Conservation (phyloP, 768 basidiomycete species). For the Tylopilus intermedius region DNA sequence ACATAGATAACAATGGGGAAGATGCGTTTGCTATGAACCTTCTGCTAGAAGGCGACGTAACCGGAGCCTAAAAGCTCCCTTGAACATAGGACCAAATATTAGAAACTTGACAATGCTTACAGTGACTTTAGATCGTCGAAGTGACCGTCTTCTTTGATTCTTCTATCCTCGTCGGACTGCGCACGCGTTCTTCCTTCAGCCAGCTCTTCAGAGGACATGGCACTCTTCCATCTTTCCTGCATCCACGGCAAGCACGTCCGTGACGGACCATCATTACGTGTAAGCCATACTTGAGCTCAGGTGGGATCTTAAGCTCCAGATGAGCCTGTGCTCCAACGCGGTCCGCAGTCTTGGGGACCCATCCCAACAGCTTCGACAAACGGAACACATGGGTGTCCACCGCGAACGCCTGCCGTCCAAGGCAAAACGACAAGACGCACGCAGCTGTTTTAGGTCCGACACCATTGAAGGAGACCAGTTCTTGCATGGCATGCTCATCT, state of each 20-base stretch:
- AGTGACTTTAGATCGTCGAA: neutral
- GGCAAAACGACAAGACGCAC: conserved; percentile 56
- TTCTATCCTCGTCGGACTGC: conserved; percentile 16
- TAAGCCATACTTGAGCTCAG: conserved; percentile 50
- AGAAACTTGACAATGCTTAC: neutral
- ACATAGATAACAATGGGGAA: conserved; percentile 5
- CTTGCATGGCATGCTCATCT: conserved; percentile 52
- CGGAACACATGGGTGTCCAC: conserved; percentile 64
- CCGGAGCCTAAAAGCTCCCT: neutral
- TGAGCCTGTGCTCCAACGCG: conserved; percentile 53
- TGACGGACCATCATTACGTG: conserved; percentile 59
- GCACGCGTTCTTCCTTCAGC: conserved; percentile 25
- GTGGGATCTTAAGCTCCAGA: conserved; percentile 47
- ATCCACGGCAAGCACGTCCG: conserved; percentile 51
- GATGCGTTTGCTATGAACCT: conserved; percentile 3
- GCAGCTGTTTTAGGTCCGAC: conserved; percentile 64
- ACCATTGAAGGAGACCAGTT: conserved; percentile 51
- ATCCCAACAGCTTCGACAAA: conserved; percentile 41
- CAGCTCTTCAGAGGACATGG: conserved; percentile 36
- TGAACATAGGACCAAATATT: neutral
- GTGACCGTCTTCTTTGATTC: neutral
- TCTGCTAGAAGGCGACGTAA: neutral
- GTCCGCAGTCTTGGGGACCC: conserved; percentile 42
- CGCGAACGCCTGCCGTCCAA: conserved; percentile 56
- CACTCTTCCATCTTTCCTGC: conserved; percentile 37